These are phyloP conservation scores for Curvularia verruculosa DNA, from an alignment of 2,329 filamentous ascomycete genomes.

Conservation along the genomic window DNA sequence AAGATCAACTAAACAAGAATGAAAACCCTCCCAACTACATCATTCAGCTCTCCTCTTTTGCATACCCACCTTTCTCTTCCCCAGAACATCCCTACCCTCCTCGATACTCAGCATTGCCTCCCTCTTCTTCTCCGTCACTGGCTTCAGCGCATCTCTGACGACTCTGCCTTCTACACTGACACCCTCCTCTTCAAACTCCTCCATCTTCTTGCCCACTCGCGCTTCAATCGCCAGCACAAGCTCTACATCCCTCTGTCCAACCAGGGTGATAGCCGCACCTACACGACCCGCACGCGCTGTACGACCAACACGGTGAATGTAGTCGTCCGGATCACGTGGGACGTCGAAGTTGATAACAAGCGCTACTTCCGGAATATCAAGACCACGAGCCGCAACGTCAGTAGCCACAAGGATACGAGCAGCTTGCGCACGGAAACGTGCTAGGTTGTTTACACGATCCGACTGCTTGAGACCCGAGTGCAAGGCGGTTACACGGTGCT, in stretches of 20 bases:
- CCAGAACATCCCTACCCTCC: conserved; percentile 86
- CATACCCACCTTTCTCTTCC: conserved; percentile 67
- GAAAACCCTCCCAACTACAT: not conserved
- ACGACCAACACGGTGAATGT: conserved; percentile 94
- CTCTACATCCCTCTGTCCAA: conserved; percentile 91
- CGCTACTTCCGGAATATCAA: conserved; percentile 91
- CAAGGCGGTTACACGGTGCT: conserved; percentile 87
- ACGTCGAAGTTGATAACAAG: conserved; percentile 96
- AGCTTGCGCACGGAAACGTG: conserved; percentile 86
- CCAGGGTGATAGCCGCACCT: conserved; percentile 83
- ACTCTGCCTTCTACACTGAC: conserved; percentile 94
- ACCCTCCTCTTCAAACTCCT: conserved; percentile 83
- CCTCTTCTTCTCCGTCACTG: conserved; percentile 93
- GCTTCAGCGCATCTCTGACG: conserved; percentile 80
- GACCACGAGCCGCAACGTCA: conserved; percentile 89
- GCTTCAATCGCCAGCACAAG: conserved; percentile 89
- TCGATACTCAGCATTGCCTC: conserved; percentile 91
- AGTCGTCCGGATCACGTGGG: conserved; percentile 94
- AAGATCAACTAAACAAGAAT: not conserved
- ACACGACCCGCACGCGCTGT: conserved; percentile 88
- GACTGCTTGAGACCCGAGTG: conserved; percentile 87
- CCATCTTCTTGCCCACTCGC: conserved; percentile 80
- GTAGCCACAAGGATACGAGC: conserved; percentile 92
- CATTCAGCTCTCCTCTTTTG: conserved; percentile 34
- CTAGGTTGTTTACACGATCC: conserved; percentile 85